phyloP scores from a whole-genome alignment of 2,329 filamentous ascomycete genomes.

The Alternaria sp. region DNA sequence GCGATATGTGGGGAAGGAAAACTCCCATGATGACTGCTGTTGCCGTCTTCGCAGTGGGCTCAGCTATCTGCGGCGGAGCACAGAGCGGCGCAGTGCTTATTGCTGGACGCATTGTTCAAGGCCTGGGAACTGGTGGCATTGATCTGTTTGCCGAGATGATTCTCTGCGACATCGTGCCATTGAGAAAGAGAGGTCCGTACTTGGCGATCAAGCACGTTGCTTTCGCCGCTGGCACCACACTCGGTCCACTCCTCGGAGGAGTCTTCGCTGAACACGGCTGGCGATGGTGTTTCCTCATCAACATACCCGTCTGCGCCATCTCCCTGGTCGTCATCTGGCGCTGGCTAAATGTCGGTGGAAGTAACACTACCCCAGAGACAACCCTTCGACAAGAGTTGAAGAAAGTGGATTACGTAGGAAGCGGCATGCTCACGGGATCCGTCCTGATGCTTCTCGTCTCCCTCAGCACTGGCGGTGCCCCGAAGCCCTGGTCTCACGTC shows the following conservation, averaged over 20 bases:
- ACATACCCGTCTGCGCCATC: conserved; percentile 41
- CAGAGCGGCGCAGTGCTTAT: conserved; percentile 57
- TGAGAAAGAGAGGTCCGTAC: conserved; percentile 54
- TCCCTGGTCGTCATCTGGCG: conserved; percentile 35
- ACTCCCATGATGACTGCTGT: conserved; percentile 48
- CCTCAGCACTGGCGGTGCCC: conserved; percentile 54
- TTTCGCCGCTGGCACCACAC: conserved; percentile 32
- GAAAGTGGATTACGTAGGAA: conserved; percentile 55
- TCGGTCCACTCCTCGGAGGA: conserved; percentile 42
- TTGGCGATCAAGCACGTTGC: conserved; percentile 35
- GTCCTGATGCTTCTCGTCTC: conserved; percentile 52
- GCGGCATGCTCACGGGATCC: conserved; percentile 50
- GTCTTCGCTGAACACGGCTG: conserved; percentile 47
- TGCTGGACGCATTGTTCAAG: conserved; percentile 62
- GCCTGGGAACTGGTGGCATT: conserved; percentile 57
- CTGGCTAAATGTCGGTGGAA: conserved; percentile 38
- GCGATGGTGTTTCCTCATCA: conserved; percentile 56
- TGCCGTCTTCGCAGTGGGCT: conserved; percentile 59
- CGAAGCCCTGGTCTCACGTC: conserved; percentile 51
- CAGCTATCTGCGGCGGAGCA: conserved; percentile 59
- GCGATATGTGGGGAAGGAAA: conserved; percentile 61
- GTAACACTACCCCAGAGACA: conserved; percentile 14
- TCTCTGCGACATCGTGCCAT: conserved; percentile 58
- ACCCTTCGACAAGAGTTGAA: conserved; percentile 23
- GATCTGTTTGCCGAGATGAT: conserved; percentile 57